These are phyloP conservation scores for Cladosporium sp. DNA, from an alignment of 2,329 filamentous ascomycete genomes.

Conservation along the genomic window DNA sequence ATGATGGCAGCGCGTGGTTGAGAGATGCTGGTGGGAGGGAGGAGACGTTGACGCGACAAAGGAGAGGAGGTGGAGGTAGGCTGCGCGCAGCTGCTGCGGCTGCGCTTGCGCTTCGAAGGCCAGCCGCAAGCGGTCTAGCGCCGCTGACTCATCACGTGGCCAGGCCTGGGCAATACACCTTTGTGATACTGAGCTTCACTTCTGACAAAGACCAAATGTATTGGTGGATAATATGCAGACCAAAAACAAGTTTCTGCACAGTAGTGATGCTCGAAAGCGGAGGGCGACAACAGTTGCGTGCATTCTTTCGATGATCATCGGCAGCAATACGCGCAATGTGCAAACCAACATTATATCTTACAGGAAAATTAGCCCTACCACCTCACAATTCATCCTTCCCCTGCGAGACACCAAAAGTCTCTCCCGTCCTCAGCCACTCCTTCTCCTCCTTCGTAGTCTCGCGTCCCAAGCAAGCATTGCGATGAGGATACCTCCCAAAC, in stretches of 20 bases:
- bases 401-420: conserved; percentile 38
- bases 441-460: conserved; percentile 48
- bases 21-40: conserved; percentile 4
- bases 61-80: background rate
- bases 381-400: conserved; percentile 12
- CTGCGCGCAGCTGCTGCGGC: background rate
- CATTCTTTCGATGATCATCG: too few relatives aligned
- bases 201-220: too few relatives aligned
- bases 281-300: too few relatives aligned
- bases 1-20: conserved; percentile 1
- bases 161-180: too few relatives aligned
- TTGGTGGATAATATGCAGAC: too few relatives aligned
- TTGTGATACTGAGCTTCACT: too few relatives aligned
- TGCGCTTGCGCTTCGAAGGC: background rate
- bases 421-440: conserved; percentile 45
- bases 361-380: too few relatives aligned
- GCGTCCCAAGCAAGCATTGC: conserved; percentile 51
- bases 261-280: too few relatives aligned
- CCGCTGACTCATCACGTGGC: background rate
- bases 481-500: conserved; percentile 59
- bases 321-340: too few relatives aligned
- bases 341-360: too few relatives aligned
- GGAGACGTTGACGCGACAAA: conserved; percentile 1
- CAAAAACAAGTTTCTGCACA: too few relatives aligned
- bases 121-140: too few relatives aligned